A percentile compares a stretch with the other conserved stretches of the same genome.
These are phyloP conservation scores for Carallia brachiata DNA, from an alignment of 345 rosid species.

Conservation along the genomic window DNA sequence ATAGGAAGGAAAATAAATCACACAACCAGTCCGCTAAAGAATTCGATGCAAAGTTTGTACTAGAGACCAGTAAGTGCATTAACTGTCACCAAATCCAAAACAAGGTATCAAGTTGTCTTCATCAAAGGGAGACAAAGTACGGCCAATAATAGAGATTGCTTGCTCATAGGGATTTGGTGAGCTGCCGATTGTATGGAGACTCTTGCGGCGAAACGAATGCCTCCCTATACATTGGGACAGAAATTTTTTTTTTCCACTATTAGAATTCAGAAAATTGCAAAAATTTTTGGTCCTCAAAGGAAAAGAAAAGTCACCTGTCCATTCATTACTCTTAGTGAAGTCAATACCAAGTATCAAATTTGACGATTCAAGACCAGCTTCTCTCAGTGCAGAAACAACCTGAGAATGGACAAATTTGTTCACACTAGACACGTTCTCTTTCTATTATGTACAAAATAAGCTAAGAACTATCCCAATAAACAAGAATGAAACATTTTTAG, in stretches of 20 bases:
- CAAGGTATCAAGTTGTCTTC: constrained; percentile 95
- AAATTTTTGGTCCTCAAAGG: not conserved
- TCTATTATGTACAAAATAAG: not conserved
- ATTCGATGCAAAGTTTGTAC: not conserved
- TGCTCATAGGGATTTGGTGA: constrained; percentile 78
- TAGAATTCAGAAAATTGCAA: not conserved
- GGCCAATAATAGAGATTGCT: constrained; percentile 94
- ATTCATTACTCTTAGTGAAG: constrained; percentile 80
- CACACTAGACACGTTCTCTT: not conserved
- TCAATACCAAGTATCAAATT: constrained; percentile 69
- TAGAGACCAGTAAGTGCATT: constrained; percentile 25
- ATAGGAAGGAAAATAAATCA: constrained; percentile 21
- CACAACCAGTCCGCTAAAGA: constrained; percentile 13
- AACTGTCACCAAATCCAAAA: constrained; percentile 97
- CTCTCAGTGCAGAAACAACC: constrained; percentile 66
- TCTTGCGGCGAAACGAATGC: constrained; percentile 68
- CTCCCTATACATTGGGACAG: constrained; percentile 46
- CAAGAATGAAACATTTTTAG: not conserved
- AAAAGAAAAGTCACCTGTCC: constrained; percentile 49
- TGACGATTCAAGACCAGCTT: constrained; percentile 79
- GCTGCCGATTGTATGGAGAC: constrained; percentile 73
- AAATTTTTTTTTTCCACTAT: not conserved
- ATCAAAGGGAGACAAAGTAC: constrained; percentile 80
- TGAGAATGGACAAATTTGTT: constrained; percentile 20
- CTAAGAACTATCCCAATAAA: not conserved